Percentiles rank a stretch among this genome's conserved stretches.
Conservation (phyloP, 371 early-diverging fungal species). For the Mortierella sp. region DNA sequence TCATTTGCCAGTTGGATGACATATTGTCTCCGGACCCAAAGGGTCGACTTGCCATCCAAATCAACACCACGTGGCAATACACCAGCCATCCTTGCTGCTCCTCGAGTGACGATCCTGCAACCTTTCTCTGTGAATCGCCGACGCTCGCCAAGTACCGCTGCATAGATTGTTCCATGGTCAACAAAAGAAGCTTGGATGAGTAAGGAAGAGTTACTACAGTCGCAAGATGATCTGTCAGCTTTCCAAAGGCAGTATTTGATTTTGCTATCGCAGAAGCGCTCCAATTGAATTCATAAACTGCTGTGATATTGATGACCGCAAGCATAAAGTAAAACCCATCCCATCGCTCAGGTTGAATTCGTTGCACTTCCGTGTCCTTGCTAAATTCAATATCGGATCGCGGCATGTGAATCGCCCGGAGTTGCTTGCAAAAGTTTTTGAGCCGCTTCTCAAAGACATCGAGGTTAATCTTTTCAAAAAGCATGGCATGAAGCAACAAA, state of each 20-base stretch:
- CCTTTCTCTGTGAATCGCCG: slow-evolving; percentile 23
- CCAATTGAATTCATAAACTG: slow-evolving; percentile 68
- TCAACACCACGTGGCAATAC: slow-evolving; percentile 50
- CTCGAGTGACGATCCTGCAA: slow-evolving; percentile 10
- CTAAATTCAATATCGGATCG: background rate
- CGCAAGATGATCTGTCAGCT: slow-evolving; percentile 26
- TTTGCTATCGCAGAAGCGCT: slow-evolving; percentile 62
- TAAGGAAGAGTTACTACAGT: slow-evolving; percentile 46
- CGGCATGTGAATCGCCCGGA: slow-evolving; percentile 20
- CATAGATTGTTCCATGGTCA: slow-evolving; percentile 57
- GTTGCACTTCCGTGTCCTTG: background rate
- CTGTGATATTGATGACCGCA: slow-evolving; percentile 63
- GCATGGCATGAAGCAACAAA: slow-evolving; percentile 72
- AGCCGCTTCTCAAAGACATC: slow-evolving; percentile 63
- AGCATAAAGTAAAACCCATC: slow-evolving; percentile 67
- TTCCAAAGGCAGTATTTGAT: slow-evolving; percentile 46
- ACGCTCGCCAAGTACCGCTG: slow-evolving; percentile 41
- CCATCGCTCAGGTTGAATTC: slow-evolving; percentile 31
- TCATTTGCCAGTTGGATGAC: slow-evolving; percentile 37
- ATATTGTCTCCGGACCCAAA: slow-evolving; percentile 43
- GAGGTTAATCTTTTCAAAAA: slow-evolving; percentile 76
- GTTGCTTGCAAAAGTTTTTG: slow-evolving; percentile 35
- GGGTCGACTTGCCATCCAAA: slow-evolving; percentile 57
- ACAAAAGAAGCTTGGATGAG: slow-evolving; percentile 48
- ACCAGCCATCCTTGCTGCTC: slow-evolving; percentile 59